phyloP scores from a whole-genome alignment of 805 yeast genomes.

The Schwanniomyces polymorphus region DNA sequence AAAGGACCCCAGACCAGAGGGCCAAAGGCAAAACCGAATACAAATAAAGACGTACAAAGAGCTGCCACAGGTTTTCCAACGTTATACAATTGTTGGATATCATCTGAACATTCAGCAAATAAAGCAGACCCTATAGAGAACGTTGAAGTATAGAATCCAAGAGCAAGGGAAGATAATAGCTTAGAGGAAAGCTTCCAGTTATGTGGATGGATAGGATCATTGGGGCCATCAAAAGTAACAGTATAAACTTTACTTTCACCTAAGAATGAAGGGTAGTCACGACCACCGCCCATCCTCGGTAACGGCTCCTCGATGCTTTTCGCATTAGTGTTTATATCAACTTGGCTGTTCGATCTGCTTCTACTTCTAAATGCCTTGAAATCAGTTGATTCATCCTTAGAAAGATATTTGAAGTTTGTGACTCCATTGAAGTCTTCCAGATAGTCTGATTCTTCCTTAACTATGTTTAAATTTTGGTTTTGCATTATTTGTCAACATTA shows the following conservation, averaged over 20 bases:
- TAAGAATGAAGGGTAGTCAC: conserved; percentile 65
- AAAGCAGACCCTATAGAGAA: conserved; percentile 80
- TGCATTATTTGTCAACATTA: no score
- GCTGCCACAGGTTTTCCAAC: conserved; percentile 71
- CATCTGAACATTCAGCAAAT: conserved; percentile 61
- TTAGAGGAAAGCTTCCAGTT: conserved; percentile 58
- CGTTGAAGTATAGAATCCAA: conserved; percentile 32
- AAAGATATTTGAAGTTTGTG: no score
- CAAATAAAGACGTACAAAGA: conserved; percentile 75
- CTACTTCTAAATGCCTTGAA: no score
- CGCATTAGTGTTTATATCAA: conserved; percentile 25
- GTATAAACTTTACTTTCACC: conserved; percentile 56
- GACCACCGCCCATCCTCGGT: conserved; percentile 63
- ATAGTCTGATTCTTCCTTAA: no score
- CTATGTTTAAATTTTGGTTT: no score
- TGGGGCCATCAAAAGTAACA: conserved; percentile 74
- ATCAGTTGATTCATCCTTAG: no score
- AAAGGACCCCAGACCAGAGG: conserved; percentile 75
- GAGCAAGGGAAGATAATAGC: conserved; percentile 20
- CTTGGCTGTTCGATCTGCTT: no score
- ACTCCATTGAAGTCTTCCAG: no score
- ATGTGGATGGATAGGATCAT: conserved; percentile 79
- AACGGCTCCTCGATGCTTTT: conserved; percentile 24
- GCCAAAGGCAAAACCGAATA: conserved; percentile 92
- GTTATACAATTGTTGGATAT: conserved; percentile 48